Base-by-base conservation (phyloP, 108 stramenopile genomes). In the Pelagomonas calceolata region DNA sequence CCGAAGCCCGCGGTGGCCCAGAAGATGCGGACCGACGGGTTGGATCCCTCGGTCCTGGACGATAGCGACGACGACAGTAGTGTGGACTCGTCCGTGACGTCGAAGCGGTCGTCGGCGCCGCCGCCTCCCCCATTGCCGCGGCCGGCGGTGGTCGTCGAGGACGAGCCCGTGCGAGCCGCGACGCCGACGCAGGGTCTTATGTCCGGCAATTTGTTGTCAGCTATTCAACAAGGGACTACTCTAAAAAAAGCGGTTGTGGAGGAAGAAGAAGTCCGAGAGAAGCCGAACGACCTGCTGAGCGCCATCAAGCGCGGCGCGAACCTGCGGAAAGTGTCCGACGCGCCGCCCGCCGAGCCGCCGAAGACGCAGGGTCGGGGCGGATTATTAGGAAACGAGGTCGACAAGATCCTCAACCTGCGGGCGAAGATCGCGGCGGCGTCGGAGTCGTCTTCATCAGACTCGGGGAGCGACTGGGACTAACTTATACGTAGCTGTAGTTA, bases 41-140 rank as follows among this genome's bases (percentile, higher is more conserved):
- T 88, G 32, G 90, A 94, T 81, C 86, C 93, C 32, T 70, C 78
- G n/a, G 75, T 92, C 30, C 78, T 94, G 82, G 93, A 94, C 73
- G 78, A 81, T 0, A 86, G 91, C 79, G 90, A 82, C 39, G 86
- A 89, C 70, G 80, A 88, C 67, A 82, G 87, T 30, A 83, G 72
- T 36, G 78, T 69, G 63, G 81, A 77, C 64, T 45, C 44, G 16
- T 45, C 44, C 10, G 16, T 15, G 44, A 16, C 44, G 44, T 10
- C 44, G 16, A 10, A 45, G 44, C 10, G 10, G 44, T 16, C 51
- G 14, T 26, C 21, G 51, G 21, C 51, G 3, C 7, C 51, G 51
- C 51, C 51, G 51, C 51, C 51, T 1, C 51, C 51, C 21, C 18
- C 1, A 26, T 26, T 1, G 7, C 7, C 21, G 51, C 51, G 21